phyloP scores from a whole-genome alignment of 2,329 filamentous ascomycete genomes.

The Claviceps sp. region DNA sequence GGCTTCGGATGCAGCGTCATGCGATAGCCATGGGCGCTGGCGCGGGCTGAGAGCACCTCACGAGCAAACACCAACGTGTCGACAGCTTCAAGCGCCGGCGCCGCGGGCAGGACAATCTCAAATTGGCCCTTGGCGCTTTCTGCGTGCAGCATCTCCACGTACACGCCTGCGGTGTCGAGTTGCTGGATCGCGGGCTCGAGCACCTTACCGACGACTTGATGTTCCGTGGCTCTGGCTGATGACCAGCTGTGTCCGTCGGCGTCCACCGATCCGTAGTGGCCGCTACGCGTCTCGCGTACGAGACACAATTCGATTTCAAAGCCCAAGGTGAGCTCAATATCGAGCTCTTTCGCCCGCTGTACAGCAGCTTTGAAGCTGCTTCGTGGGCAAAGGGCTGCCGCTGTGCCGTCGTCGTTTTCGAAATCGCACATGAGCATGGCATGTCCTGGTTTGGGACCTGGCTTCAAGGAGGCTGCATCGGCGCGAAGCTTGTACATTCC shows the following conservation, averaged over 20 bases:
- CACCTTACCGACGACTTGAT: slow-evolving; percentile 40
- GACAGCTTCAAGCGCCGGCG: slow-evolving; percentile 50
- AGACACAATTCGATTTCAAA: slow-evolving; percentile 77
- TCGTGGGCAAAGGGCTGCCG: slow-evolving; percentile 49
- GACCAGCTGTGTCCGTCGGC: slow-evolving; percentile 59
- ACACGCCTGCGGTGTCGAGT: slow-evolving; percentile 48
- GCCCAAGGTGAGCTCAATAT: slow-evolving; percentile 51
- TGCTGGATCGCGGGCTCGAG: slow-evolving; percentile 51
- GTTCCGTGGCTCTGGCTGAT: slow-evolving; percentile 47
- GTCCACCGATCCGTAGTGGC: slow-evolving; percentile 30
- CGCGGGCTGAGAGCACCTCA: slow-evolving; percentile 53
- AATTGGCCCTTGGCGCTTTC: slow-evolving; percentile 65
- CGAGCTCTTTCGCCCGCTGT: slow-evolving; percentile 33
- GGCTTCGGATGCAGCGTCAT: slow-evolving; percentile 67
- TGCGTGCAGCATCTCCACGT: slow-evolving; percentile 60
- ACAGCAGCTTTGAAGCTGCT: slow-evolving; percentile 44
- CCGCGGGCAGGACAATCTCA: slow-evolving; percentile 57
- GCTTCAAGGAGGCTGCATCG: slow-evolving; percentile 48
- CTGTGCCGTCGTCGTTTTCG: slow-evolving; percentile 37
- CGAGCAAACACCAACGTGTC: slow-evolving; percentile 59
- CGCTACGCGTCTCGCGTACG: slow-evolving; percentile 31
- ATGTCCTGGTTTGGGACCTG: slow-evolving; percentile 45
- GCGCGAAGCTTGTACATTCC: slow-evolving; percentile 56
- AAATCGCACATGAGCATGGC: slow-evolving; percentile 57
- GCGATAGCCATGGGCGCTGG: slow-evolving; percentile 45